phyloP scores from a whole-genome alignment of 768 basidiomycete species.

The Trametes elegans region DNA sequence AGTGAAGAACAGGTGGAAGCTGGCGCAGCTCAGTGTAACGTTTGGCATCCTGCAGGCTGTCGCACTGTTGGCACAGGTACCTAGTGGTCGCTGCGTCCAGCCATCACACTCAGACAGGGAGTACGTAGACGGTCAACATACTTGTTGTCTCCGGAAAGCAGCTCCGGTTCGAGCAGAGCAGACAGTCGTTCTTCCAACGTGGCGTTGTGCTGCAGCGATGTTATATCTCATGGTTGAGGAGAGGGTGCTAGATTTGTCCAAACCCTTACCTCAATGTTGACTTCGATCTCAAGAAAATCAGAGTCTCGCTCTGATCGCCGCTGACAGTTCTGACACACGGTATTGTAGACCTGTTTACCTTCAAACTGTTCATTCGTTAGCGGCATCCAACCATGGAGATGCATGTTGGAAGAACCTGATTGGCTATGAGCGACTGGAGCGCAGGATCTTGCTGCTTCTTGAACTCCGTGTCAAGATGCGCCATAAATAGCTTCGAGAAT shows the following conservation, averaged over 20 bases:
- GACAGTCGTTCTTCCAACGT: constrained; percentile 72
- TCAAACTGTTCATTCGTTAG: constrained; percentile 61
- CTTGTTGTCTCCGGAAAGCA: constrained; percentile 81
- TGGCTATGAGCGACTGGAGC: constrained; percentile 66
- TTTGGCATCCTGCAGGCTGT: constrained; percentile 71
- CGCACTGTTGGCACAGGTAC: constrained; percentile 79
- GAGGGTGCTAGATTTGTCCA: too few relatives aligned
- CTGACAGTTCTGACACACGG: constrained; percentile 69
- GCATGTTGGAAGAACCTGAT: constrained; percentile 49
- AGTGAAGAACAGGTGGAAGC: constrained; percentile 87
- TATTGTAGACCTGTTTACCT: constrained; percentile 80
- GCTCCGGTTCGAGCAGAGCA: constrained; percentile 66
- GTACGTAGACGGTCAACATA: constrained; percentile 30
- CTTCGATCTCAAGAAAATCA: constrained; percentile 87
- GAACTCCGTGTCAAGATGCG: constrained; percentile 84
- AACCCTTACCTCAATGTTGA: constrained; percentile 76
- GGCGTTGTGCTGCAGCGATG: constrained; percentile 54
- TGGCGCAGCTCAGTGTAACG: constrained; percentile 67
- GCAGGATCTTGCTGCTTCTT: constrained; percentile 67
- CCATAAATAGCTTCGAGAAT: constrained; percentile 94
- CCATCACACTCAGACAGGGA: not conserved
- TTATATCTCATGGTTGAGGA: too few relatives aligned
- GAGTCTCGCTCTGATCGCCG: constrained; percentile 63
- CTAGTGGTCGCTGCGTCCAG: constrained; percentile 36
- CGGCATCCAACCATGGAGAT: not conserved